Evolutionary conservation across 495 filamentous ascomycete species (phyloP).

Genomic region (Barbatosphaeria neglecta): DNA sequence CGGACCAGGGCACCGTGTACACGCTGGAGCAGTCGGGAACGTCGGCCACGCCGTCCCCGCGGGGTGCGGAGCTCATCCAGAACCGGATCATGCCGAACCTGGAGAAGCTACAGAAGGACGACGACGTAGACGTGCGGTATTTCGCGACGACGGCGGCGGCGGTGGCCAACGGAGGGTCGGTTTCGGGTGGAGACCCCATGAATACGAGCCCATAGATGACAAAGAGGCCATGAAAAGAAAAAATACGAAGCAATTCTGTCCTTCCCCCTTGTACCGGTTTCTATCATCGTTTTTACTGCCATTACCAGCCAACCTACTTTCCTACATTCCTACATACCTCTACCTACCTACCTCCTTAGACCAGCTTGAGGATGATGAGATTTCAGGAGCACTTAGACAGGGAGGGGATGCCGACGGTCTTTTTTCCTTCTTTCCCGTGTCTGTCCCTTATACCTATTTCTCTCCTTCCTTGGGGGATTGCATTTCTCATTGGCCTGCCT

Average conservation of each 20-base stretch:
- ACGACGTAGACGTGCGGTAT: conserved; percentile 95
- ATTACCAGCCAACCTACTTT: too few relatives aligned
- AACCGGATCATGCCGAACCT: conserved; percentile 78
- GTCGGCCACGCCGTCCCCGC: conserved; percentile 49
- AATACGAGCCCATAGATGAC: conserved; percentile 46
- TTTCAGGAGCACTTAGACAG: too few relatives aligned
- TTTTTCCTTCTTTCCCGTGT: too few relatives aligned
- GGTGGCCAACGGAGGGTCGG: conserved; percentile 18
- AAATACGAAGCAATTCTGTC: conserved; percentile 11
- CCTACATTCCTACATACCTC: too few relatives aligned
- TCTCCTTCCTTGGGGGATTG: too few relatives aligned
- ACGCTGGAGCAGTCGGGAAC: conserved; percentile 68
- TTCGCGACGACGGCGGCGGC: conserved; percentile 57
- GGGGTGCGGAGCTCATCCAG: conserved; percentile 72
- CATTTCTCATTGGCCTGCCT: too few relatives aligned
- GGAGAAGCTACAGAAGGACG: conserved; percentile 89
- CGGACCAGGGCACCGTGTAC: conserved; percentile 74
- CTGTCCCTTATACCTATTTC: too few relatives aligned
- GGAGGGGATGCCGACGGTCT: too few relatives aligned
- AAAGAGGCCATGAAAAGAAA: conserved; percentile 8
- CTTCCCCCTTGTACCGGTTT: not conserved
- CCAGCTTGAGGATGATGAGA: too few relatives aligned
- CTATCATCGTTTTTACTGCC: not conserved
- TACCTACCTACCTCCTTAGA: too few relatives aligned
- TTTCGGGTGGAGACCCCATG: conserved; percentile 42